These are phyloP conservation scores for Geum urbanum DNA, from an alignment of 306 rosid species.

Conservation along the genomic window DNA sequence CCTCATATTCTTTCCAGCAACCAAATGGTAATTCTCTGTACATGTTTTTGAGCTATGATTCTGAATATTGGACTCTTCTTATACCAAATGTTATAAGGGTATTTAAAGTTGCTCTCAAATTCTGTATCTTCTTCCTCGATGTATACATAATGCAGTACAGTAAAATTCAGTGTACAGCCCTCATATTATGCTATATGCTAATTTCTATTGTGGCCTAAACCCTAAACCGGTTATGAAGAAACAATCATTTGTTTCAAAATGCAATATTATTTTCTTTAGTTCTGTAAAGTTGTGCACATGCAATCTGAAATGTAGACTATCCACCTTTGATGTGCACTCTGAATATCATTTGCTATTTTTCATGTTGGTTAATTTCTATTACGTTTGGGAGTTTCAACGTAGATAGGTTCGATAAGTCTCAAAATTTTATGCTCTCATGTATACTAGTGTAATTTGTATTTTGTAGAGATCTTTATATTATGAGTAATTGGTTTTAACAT, in stretches of 20 bases:
- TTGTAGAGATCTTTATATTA: no score
- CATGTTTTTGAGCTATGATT: constrained; percentile 32
- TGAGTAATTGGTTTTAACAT: no score
- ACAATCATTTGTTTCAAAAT: not conserved
- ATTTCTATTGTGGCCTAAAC: no score
- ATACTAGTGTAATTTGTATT: no score
- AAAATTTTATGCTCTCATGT: no score
- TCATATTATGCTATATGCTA: constrained; percentile 25
- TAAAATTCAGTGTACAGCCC: constrained; percentile 46
- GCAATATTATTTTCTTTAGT: not conserved
- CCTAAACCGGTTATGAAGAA: no score
- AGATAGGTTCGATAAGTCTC: no score
- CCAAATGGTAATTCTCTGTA: constrained; percentile 41
- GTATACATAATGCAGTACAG: constrained; percentile 27
- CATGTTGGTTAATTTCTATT: no score
- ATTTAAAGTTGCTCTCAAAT: constrained; percentile 26
- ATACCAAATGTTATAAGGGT: constrained; percentile 18
- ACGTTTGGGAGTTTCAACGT: no score
- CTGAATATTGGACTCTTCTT: constrained; percentile 19
- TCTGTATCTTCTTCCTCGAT: constrained; percentile 30
- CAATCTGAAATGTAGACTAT: not conserved
- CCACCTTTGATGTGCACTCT: not conserved
- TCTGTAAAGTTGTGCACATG: not conserved
- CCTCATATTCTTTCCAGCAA: constrained; percentile 24
- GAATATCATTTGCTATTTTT: no score